Percentiles rank a stretch among this genome's conserved stretches.
Conservation (phyloP, 306 rosid genomes). For the Phaseolus lunatus region DNA sequence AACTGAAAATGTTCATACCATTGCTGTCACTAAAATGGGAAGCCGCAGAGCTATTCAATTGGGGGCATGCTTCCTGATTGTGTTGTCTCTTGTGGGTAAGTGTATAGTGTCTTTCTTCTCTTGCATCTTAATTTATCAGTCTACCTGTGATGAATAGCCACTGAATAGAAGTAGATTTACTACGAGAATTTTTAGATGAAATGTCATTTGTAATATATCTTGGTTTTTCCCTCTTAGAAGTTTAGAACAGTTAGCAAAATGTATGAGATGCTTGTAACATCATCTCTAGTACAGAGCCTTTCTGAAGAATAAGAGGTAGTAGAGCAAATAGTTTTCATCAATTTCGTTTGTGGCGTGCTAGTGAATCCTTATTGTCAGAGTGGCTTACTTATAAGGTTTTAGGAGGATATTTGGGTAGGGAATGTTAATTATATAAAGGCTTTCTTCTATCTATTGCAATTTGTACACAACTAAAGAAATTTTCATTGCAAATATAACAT, state of each 20-base stretch:
- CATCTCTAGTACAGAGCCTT: neutral
- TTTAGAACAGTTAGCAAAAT: slow-evolving; percentile 15
- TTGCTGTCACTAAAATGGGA: slow-evolving; percentile 99
- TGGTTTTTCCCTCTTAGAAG: slow-evolving; percentile 10
- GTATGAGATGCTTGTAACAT: slow-evolving; percentile 22
- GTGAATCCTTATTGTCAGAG: neutral
- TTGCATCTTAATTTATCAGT: slow-evolving; percentile 35
- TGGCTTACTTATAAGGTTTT: neutral
- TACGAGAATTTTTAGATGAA: slow-evolving; percentile 2
- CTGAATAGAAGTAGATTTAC: slow-evolving; percentile 1
- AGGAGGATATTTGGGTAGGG: slow-evolving; percentile 9
- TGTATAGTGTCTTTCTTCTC: slow-evolving; percentile 38
- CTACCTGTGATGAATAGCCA: slow-evolving; percentile 25
- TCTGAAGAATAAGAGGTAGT: neutral
- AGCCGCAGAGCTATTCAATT: slow-evolving; percentile 96
- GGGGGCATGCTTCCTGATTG: slow-evolving; percentile 81
- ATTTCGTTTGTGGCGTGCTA: slow-evolving; percentile 11
- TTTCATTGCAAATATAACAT: slow-evolving; percentile 2
- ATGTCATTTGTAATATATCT: slow-evolving; percentile 15
- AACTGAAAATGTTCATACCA: slow-evolving; percentile 95
- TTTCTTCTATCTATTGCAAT: neutral
- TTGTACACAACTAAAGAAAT: neutral
- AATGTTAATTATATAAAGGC: neutral
- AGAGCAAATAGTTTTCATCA: neutral
- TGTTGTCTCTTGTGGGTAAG: slow-evolving; percentile 90